Conservation (phyloP, 306 rosid species). For the Senna siamea region DNA sequence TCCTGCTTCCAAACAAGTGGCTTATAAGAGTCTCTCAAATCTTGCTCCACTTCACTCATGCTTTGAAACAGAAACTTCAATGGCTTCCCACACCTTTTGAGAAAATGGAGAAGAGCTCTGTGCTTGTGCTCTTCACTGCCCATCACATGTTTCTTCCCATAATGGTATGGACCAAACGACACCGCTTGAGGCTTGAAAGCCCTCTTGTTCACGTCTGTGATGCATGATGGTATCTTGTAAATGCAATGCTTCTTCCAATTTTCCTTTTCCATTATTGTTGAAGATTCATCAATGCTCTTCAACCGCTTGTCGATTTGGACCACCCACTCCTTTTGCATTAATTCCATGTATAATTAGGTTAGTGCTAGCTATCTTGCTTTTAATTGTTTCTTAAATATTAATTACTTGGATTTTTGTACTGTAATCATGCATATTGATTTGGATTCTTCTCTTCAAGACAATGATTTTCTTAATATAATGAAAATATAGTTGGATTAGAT, state of each 20-base stretch:
- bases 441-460: too few relatives aligned
- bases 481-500: background rate
- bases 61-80: constrained; percentile 3
- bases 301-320: constrained; percentile 38
- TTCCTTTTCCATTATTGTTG: constrained; percentile 15
- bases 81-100: constrained; percentile 34
- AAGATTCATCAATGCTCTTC: constrained; percentile 17
- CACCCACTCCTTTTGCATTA: constrained; percentile 34
- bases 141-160: background rate
- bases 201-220: constrained; percentile 23
- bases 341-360: constrained; percentile 19
- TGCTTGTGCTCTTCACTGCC: constrained; percentile 57
- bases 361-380: too few relatives aligned
- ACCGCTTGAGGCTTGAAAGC: constrained; percentile 55
- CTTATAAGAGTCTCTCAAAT: constrained; percentile 46
- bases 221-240: constrained; percentile 45
- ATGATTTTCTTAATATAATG: background rate
- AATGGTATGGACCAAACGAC: constrained; percentile 71
- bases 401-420: background rate
- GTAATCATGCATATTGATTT: background rate
- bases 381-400: too few relatives aligned
- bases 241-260: constrained; percentile 57
- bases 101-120: constrained; percentile 48
- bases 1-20: constrained; percentile 31
- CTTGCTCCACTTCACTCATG: constrained; percentile 37